Evolutionary conservation across 2,329 filamentous ascomycete genomes (phyloP).

Genomic region (Biscogniauxia sp.): DNA sequence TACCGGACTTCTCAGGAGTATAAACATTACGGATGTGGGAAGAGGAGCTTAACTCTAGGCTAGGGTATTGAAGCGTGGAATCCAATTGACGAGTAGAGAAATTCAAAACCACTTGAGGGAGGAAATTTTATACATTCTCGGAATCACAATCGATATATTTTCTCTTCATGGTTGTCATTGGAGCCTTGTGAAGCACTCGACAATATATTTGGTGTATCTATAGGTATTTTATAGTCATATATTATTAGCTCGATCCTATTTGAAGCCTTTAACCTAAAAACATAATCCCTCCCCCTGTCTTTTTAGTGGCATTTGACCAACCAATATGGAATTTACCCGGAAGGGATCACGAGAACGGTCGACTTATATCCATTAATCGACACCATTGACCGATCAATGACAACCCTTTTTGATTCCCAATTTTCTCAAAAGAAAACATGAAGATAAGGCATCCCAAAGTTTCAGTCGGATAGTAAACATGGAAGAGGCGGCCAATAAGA

Average conservation of each 20-base stretch:
- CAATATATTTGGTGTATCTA: too few species aligned
- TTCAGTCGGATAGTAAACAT: neutral
- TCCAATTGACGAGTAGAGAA: too few species aligned
- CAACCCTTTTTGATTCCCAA: neutral
- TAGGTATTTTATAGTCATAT: neutral
- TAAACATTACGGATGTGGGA: neutral
- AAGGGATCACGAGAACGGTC: neutral
- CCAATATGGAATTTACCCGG: neutral
- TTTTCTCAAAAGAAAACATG: neutral
- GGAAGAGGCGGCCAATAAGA: too few species aligned
- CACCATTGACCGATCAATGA: neutral
- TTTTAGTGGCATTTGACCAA: neutral
- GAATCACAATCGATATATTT: too few species aligned
- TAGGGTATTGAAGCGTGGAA: too few species aligned
- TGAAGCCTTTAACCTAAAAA: neutral
- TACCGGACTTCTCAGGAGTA: neutral
- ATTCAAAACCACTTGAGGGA: too few species aligned
- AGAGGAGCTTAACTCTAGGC: too few species aligned
- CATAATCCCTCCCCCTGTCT: neutral
- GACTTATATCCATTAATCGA: neutral
- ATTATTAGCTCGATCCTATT: neutral
- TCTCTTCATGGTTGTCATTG: too few species aligned
- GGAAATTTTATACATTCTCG: too few species aligned
- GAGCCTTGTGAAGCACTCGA: too few species aligned
- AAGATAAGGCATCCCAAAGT: neutral